Base-by-base conservation (phyloP, 2,329 filamentous ascomycete genomes). In the Penicillium sp. region DNA sequence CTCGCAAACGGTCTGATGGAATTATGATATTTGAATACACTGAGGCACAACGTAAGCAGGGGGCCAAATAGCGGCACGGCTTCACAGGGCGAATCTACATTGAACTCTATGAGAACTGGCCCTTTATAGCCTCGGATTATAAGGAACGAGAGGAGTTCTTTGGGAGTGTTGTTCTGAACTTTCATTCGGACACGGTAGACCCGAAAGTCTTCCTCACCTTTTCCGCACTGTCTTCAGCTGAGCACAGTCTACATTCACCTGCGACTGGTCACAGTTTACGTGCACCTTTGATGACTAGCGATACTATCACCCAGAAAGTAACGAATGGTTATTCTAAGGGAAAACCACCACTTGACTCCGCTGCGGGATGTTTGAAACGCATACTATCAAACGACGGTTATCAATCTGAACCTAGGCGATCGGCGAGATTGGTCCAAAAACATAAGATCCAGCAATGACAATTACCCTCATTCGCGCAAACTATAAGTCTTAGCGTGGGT, bases 351-450 rank as follows among this genome's bases (percentile, higher is more conserved):
- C 42, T 45, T 45, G n/a, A 45, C 42, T 45, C 42, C 42, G 1
- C 14, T 45, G 42, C n/a, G 42, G 42, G 42, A 45, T 14, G 42
- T 45, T 45, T 45, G 42, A 45, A 45, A 45, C 42, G 42, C 42
- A 45, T 22, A 45, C n/a, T 25, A 22, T 45, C n/a, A 45, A 25
- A 45, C 42, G 42, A 45, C 42, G 42, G 42, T 45, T 45, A 45
- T 45, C 42, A 45, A 45, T 45, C 42, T 45, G 42, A 45, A 45
- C 42, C n/a, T 19, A 45, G 42, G 42, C 42, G 42, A 45, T 45
- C 42, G 42, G 42, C 14, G 42, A 45, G 42, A 45, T 25, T 45
- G 42, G 14, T 19, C 42, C 14, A 25, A 45, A 45, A 45, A 3
- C 2, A 6, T 25, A 45, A 19, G 4, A 45, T 45, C n/a, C 42